These are phyloP conservation scores for Stagonosporopsis tanaceti DNA, from an alignment of 2,329 filamentous ascomycete species.

Conservation along the genomic window DNA sequence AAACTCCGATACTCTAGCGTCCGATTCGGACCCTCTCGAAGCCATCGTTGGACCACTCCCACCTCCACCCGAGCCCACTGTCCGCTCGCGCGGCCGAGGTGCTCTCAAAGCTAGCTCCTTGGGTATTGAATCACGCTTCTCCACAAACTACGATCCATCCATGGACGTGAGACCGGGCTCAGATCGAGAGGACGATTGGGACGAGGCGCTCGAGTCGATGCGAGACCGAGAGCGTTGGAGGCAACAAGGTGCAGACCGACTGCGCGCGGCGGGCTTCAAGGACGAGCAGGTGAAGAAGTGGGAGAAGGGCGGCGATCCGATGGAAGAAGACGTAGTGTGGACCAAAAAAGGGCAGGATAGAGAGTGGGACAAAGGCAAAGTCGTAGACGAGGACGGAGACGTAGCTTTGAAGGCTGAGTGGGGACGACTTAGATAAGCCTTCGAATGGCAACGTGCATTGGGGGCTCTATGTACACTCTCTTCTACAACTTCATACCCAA, in stretches of 20 bases:
- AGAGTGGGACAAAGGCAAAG: conserved; percentile 73
- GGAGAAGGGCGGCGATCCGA: conserved; percentile 68
- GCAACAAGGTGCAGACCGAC: conserved; percentile 75
- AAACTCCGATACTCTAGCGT: conserved; percentile 29
- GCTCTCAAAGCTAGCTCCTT: conserved; percentile 47
- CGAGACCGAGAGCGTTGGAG: conserved; percentile 82
- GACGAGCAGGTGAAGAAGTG: conserved; percentile 77
- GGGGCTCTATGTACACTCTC: background rate
- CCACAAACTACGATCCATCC: conserved; percentile 67
- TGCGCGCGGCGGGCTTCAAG: conserved; percentile 80
- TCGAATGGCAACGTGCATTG: conserved; percentile 1
- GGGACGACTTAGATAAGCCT: conserved; percentile 44
- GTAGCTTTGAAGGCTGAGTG: conserved; percentile 61
- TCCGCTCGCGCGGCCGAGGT: conserved; percentile 52
- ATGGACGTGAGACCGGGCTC: conserved; percentile 62
- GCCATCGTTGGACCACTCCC: conserved; percentile 77
- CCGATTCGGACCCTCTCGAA: conserved; percentile 74
- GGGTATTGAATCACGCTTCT: conserved; percentile 83
- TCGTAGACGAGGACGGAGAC: conserved; percentile 63
- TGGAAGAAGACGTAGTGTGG: conserved; percentile 76
- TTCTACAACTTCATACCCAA: conserved; percentile 92
- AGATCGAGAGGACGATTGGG: conserved; percentile 73
- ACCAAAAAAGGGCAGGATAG: conserved; percentile 71
- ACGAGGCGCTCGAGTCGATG: conserved; percentile 77
- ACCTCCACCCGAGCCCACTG: conserved; percentile 56